A percentile compares a stretch with the other conserved stretches of the same genome.
Conservation (phyloP, 1,284 basidiomycete species). For the Neonothopanus nambi region DNA sequence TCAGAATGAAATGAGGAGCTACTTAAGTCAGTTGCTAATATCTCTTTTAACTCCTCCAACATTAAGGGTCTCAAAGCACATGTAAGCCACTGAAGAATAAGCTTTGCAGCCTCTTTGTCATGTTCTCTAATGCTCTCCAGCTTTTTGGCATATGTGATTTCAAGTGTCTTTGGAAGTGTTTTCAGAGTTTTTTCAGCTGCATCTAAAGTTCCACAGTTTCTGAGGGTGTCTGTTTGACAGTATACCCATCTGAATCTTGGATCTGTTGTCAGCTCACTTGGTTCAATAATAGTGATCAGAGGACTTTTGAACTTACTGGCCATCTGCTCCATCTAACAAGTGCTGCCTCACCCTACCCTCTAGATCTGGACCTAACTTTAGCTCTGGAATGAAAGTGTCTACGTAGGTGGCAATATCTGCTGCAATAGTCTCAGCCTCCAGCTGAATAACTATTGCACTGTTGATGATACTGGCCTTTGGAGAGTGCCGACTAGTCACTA, state of each 20-base stretch:
- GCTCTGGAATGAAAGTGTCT: no score
- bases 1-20: background rate
- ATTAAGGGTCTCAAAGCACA: background rate
- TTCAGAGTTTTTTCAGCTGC: background rate
- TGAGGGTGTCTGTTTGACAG: background rate
- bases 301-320: no score
- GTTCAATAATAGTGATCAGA: no score
- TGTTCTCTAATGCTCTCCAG: background rate
- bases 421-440: no score
- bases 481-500: no score
- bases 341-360: no score
- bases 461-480: no score
- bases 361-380: no score
- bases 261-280: background rate
- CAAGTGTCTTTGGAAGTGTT: background rate
- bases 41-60: background rate
- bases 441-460: no score
- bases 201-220: background rate
- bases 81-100: background rate
- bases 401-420: no score
- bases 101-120: background rate
- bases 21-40: slow-evolving; percentile 1
- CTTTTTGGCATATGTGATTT: background rate
- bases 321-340: no score
- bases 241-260: slow-evolving; percentile 2